Evolutionary conservation across 176 grass and related monocot species (phyloP).

Genomic region (Triticum aestivum): DNA sequence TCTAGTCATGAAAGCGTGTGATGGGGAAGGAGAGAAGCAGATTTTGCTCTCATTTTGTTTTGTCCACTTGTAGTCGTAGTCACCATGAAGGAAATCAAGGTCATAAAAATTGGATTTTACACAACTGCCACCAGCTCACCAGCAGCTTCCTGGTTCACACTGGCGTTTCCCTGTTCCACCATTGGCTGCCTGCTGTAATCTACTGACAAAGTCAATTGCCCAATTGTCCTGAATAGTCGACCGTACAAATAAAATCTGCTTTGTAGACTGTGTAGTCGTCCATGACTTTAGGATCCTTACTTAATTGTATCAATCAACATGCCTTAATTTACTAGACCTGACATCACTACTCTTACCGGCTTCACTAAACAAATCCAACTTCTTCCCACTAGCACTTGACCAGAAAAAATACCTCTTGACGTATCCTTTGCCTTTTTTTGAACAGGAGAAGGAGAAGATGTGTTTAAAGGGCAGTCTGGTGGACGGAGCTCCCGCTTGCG

Average conservation of each 20-base stretch:
- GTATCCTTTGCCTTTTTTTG: background rate
- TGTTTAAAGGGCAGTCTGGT: too few species aligned
- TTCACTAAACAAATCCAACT: background rate
- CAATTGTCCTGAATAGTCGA: background rate
- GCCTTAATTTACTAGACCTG: background rate
- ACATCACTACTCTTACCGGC: background rate
- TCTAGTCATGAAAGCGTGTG: slow-evolving; percentile 5
- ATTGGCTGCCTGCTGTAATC: background rate
- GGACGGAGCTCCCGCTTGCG: too few species aligned
- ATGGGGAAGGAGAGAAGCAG: background rate
- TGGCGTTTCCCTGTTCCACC: background rate
- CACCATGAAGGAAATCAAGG: background rate
- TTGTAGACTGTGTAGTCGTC: background rate
- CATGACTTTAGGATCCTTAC: background rate
- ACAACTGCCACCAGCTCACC: background rate
- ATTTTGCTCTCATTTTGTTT: background rate
- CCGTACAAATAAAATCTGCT: background rate
- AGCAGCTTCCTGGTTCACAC: background rate
- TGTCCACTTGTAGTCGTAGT: background rate
- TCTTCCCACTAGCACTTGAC: background rate
- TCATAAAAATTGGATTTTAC: background rate
- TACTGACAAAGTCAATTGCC: slow-evolving; percentile 4
- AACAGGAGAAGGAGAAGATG: background rate
- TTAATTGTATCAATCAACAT: background rate
- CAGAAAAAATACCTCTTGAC: background rate